Evolutionary conservation across 2,329 filamentous ascomycete species (phyloP).

Genomic region (Ascochyta koolunga): DNA sequence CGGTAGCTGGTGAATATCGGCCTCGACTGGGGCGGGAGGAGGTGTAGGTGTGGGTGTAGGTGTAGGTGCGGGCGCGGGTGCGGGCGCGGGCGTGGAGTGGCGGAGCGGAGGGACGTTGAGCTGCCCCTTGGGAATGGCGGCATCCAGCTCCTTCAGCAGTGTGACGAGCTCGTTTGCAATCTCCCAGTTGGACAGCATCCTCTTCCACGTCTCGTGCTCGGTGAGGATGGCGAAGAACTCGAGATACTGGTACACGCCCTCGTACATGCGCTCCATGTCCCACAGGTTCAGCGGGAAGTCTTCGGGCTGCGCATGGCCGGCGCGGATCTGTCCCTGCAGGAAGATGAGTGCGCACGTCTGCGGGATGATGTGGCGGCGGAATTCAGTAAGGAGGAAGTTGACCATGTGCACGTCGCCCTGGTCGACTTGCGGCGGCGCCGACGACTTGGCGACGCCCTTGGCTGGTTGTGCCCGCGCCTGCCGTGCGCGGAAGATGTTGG

Average conservation of each 20-base stretch:
- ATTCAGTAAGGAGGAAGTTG: constrained; percentile 91
- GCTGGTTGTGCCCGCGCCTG: constrained; percentile 48
- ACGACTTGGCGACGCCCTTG: constrained; percentile 52
- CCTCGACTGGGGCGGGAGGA: constrained; percentile 33
- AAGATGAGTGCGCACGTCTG: constrained; percentile 95
- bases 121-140: constrained; percentile 75
- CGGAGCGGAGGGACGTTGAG: constrained; percentile 64
- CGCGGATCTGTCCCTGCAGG: constrained; percentile 86
- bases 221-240: constrained; percentile 91
- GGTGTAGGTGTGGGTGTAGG: constrained; percentile 18
- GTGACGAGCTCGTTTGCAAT: constrained; percentile 87
- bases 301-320: constrained; percentile 73
- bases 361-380: constrained; percentile 89
- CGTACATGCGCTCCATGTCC: constrained; percentile 97
- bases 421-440: constrained; percentile 56
- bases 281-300: constrained; percentile 94
- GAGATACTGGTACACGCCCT: constrained; percentile 91
- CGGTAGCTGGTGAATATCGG: constrained; percentile 20
- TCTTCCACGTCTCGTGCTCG: constrained; percentile 81
- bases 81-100: constrained; percentile 36
- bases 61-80: constrained; percentile 5
- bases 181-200: constrained; percentile 89
- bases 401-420: constrained; percentile 69
- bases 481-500: constrained; percentile 79
- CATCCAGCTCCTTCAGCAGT: constrained; percentile 84